Base-by-base conservation (phyloP, 495 filamentous ascomycete species). In the Aspergillus diversus region DNA sequence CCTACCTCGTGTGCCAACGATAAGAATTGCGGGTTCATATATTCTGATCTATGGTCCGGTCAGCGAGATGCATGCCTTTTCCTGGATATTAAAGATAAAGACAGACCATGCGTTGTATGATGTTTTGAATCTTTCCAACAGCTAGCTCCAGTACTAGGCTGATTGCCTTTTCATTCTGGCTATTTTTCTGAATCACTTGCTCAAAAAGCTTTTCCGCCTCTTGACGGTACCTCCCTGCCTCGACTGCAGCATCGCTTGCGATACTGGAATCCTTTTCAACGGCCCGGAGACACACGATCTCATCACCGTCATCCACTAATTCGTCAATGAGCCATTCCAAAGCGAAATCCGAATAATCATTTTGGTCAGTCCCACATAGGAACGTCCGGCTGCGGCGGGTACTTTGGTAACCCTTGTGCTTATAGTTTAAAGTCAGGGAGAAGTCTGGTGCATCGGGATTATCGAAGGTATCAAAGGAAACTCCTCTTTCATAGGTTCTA, bases 381-480 rank as follows among this genome's bases (percentile, higher is more conserved):
- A 97, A 97, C 3, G 93, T 97, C 46, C 94, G 86, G 9, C 92
- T 96, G 39, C 92, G 85, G 47, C 91, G 86, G 56, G 88, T 90
- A 64, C 87, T 90, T 65, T 91, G 89, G 74, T 97, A 97, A 61
- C 94, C 91, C 61, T 89, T 90, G 75, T 98, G 95, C 71, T 93
- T 92, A 59, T 88, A 87, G 68, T 93, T 92, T 37, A 97, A 80
- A 4, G 92, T 96, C 59, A 97, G 87, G 21, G 92, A 91, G 68
- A 92, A 88, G 60, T 91, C 86, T 9, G 83, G 83, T 5, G 92
- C 88, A 71, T 95, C 90, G 63, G 88, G 89, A 66, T 92, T 92
- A 61, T 93, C 89, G 65, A 97, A 92, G 15, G 93, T 97, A 77
- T 99, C 91, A 73, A 99, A 99, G 17, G 90, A 93, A 59, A 99